Evolutionary conservation across 768 basidiomycete genomes (phyloP), one percentile per base, ranked within the genome.

Genomic region (Tubosaeta sp.): DNA sequence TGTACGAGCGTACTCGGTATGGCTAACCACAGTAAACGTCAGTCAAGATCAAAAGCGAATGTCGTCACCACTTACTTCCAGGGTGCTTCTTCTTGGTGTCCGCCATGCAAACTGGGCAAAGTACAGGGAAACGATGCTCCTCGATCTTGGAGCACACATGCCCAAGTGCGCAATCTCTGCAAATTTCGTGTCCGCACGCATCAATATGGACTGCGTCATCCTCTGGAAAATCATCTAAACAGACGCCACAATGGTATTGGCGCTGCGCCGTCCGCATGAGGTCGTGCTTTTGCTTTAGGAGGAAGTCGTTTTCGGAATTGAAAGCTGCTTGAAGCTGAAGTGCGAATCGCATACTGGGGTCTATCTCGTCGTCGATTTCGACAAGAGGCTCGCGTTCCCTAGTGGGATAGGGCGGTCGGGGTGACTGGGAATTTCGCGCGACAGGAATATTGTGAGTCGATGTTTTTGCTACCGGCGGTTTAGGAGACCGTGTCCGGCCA

Each of bases 91-190:
- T 63, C 27, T 59, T 59, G 6, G 61, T 59, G 31, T 72, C 71
- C 16, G 74, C 70, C 22, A 67, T 65, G 53, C 85, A 86, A 12
- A 75, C 62, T 0, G 85, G 85, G 59, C 85, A 86, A 17, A 77
- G 63, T 9, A 86, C 78, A 1, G 85, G 85, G 48, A 76, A 85
- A 13, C 73, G 74, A 53, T 72, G 74, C 38, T 82, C 79, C n/a
- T 71, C 68, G 27, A 86, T 71, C 62, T 77, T 77, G 16, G 74
- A 61, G n/a, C 55, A 57, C 13, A 79, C 69, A 52, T 82, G 75
- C 4, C 62, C 58, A 25, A 63, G 68, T 8, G 80, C 57, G 54
- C 85, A 86, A 6, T 71, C 68, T 44, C 78, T 74, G 63, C 85
- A 86, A 54, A 82, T 77, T 4, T 62, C 55, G 59, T 86, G 83